These are phyloP conservation scores for Taphrina flavorubra DNA, from an alignment of 1,139 yeast species.

Conservation along the genomic window DNA sequence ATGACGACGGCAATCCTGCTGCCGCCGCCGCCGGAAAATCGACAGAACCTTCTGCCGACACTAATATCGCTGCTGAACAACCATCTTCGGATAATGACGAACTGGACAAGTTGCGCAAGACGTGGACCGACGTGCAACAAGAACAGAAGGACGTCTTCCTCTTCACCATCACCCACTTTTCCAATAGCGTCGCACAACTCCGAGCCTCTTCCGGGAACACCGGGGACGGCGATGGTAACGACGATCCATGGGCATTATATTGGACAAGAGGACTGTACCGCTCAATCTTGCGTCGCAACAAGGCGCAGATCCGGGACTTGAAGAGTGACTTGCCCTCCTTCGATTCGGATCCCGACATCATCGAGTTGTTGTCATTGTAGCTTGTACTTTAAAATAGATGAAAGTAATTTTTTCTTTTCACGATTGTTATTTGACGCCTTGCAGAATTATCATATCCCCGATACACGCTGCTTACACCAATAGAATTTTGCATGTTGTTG, in stretches of 20 bases:
- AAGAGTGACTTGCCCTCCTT: not conserved
- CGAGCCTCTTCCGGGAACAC: not conserved
- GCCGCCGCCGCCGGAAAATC: not conserved
- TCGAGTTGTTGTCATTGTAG: not conserved
- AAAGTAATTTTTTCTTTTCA: not conserved
- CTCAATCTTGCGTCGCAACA: constrained; percentile 9
- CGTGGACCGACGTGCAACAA: constrained; percentile 16
- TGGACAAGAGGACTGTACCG: constrained; percentile 20
- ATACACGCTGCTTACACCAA: no score
- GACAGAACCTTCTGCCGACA: not conserved
- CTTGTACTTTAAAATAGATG: not conserved
- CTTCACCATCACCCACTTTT: constrained; percentile 13
- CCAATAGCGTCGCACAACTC: not conserved
- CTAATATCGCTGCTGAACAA: not conserved
- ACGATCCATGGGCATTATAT: constrained; percentile 7
- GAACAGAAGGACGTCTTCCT: constrained; percentile 36
- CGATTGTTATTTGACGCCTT: no score
- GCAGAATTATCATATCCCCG: no score
- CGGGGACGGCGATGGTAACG: not conserved
- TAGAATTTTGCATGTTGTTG: no score
- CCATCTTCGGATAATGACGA: not conserved
- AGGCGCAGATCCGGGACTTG: not conserved
- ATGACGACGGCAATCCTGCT: constrained; percentile 6
- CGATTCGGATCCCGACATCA: not conserved
- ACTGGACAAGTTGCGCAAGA: constrained; percentile 11